Conservation (phyloP, 2,329 filamentous ascomycete species). For the Colletotrichum australisinense region DNA sequence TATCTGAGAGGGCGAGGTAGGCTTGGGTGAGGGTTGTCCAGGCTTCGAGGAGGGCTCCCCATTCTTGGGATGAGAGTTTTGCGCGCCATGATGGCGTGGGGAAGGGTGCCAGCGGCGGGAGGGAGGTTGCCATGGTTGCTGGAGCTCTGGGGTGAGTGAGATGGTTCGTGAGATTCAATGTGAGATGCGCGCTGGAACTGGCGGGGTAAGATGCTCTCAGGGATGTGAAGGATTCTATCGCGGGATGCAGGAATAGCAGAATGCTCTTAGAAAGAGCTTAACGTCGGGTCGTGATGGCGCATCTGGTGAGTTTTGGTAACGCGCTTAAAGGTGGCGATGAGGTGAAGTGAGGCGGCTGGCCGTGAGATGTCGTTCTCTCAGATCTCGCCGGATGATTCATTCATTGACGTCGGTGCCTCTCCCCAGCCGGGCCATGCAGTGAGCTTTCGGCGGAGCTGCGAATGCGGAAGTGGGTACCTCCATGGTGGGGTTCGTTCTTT, state of each 20-base stretch:
- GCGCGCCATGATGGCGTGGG: constrained; percentile 76
- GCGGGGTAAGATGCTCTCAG: background rate
- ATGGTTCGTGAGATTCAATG: background rate
- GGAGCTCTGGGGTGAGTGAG: no score
- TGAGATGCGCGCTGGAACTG: background rate
- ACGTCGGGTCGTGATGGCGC: background rate
- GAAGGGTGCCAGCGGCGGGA: constrained; percentile 83
- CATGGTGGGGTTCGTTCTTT: background rate
- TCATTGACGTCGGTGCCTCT: constrained; percentile 39
- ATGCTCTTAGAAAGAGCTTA: background rate
- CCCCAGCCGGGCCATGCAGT: constrained; percentile 15
- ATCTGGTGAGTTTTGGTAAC: background rate
- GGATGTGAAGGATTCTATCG: background rate
- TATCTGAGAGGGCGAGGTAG: constrained; percentile 69
- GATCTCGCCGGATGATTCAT: constrained; percentile 55
- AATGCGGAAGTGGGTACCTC: constrained; percentile 9
- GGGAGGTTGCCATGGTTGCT: constrained; percentile 51
- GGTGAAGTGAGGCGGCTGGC: background rate
- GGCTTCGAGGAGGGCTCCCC: constrained; percentile 80
- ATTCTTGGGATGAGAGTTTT: constrained; percentile 76
- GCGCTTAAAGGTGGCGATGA: background rate
- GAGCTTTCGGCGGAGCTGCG: constrained; percentile 20
- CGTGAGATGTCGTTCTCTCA: constrained; percentile 19
- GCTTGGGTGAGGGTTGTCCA: constrained; percentile 78
- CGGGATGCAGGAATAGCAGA: background rate